Evolutionary conservation across 345 rosid genomes (phyloP).

Genomic region (Euphorbia peplus): DNA sequence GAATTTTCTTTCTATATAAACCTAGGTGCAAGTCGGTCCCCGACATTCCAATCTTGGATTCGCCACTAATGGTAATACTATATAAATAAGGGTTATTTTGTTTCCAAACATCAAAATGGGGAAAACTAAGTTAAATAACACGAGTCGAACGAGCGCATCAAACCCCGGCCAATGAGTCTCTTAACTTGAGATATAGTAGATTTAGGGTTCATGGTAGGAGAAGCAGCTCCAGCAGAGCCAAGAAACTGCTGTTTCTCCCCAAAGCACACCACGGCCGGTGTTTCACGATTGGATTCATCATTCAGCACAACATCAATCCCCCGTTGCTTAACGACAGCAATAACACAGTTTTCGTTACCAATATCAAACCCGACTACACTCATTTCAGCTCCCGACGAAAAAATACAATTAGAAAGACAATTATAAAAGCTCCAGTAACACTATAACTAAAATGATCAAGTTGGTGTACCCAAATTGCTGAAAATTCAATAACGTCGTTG

Average conservation of each 20-base stretch:
- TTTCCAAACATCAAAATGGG: no score
- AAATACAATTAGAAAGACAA: slow-evolving; percentile 11
- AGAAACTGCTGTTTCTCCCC: slow-evolving; percentile 60
- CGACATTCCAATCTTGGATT: no score
- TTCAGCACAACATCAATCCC: slow-evolving; percentile 75
- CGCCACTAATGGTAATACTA: no score
- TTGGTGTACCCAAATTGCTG: slow-evolving; percentile 5
- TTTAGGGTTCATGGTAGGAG: slow-evolving; percentile 48
- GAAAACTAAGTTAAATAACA: no score
- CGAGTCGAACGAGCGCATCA: no score
- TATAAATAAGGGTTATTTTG: no score
- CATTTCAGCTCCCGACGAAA: slow-evolving; percentile 33
- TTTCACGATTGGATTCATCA: no score
- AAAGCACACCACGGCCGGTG: slow-evolving; percentile 44
- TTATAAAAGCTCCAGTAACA: slow-evolving; percentile 1
- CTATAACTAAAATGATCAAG: slow-evolving; percentile 7
- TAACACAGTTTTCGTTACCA: slow-evolving; percentile 78
- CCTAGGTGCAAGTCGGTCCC: no score
- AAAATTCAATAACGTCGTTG: neutral
- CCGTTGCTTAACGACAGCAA: slow-evolving; percentile 62
- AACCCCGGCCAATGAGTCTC: slow-evolving; percentile 48
- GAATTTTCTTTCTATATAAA: no score
- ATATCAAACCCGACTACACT: slow-evolving; percentile 75
- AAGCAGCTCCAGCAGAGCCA: slow-evolving; percentile 52
- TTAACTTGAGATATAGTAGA: slow-evolving; percentile 54